Conservation (phyloP, 768 basidiomycete genomes). For the Boletus speciosus region DNA sequence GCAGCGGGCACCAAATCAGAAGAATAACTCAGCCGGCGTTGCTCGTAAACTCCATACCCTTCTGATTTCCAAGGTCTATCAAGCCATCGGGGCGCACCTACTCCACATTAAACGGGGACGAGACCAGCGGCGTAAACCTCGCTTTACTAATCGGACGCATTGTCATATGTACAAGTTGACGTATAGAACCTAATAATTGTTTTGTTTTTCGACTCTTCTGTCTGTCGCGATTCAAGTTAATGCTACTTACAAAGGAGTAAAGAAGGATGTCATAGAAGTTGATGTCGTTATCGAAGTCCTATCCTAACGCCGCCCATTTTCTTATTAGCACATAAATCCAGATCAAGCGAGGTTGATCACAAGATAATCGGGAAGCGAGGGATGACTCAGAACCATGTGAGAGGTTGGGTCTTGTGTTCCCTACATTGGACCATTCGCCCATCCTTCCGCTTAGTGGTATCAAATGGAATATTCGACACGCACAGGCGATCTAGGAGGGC, state of each 20-base stretch:
- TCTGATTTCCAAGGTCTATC: constrained; percentile 83
- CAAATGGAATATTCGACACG: neutral
- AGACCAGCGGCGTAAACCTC: constrained; percentile 90
- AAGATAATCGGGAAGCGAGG: constrained; percentile 60
- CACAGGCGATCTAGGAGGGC: neutral
- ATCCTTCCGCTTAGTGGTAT: neutral
- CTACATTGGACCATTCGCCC: neutral
- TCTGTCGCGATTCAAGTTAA: neutral
- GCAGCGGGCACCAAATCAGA: no score
- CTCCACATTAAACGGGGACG: constrained; percentile 96
- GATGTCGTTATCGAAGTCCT: constrained; percentile 96
- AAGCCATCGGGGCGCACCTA: constrained; percentile 81
- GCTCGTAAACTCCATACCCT: no score
- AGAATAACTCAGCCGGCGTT: no score
- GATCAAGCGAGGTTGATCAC: constrained; percentile 98
- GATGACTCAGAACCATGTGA: neutral
- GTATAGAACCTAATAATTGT: constrained; percentile 5
- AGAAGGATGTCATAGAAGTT: constrained; percentile 60
- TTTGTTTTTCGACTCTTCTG: neutral
- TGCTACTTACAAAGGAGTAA: constrained; percentile 1
- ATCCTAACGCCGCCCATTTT: constrained; percentile 77
- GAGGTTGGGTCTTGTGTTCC: neutral
- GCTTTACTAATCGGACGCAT: constrained; percentile 89
- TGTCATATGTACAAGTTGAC: constrained; percentile 53
- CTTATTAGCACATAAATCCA: constrained; percentile 77